Evolutionary conservation across 352 stramenopile species (phyloP).

Genomic region (Globisporangium splendens): DNA sequence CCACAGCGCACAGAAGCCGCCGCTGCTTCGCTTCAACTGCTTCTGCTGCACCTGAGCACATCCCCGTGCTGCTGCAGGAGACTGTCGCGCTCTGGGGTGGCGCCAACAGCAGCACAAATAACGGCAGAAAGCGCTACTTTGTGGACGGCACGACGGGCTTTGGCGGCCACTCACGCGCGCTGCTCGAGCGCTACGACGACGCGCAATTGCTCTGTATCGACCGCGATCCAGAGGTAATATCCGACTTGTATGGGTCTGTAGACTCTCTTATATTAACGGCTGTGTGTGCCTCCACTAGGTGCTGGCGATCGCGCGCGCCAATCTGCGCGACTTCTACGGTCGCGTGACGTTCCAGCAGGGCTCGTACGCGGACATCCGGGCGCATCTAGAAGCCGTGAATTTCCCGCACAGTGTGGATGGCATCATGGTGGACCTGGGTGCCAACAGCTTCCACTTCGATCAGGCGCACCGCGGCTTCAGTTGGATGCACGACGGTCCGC

Average conservation of each 20-base stretch:
- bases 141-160: conserved; percentile 76
- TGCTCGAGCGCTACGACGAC: conserved; percentile 43
- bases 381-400: conserved; percentile 28
- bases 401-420: conserved; percentile 59
- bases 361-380: conserved; percentile 54
- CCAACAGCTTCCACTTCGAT: conserved; percentile 85
- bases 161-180: conserved; percentile 57
- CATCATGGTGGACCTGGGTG: conserved; percentile 74
- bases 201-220: conserved; percentile 76
- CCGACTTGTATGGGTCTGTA: too few species aligned
- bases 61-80: conserved; percentile 62
- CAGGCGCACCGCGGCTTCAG: conserved; percentile 65
- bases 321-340: conserved; percentile 37
- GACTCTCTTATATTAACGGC: too few species aligned
- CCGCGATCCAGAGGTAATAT: conserved; percentile 55
- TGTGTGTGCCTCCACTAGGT: conserved; percentile 19
- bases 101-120: not conserved
- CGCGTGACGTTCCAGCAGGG: conserved; percentile 56
- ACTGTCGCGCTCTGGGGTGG: conserved; percentile 28
- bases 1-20: too few species aligned
- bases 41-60: conserved; percentile 22
- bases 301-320: conserved; percentile 46
- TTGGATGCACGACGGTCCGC: conserved; percentile 62
- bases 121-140: conserved; percentile 32
- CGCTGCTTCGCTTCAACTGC: not conserved